Evolutionary conservation across 192 early-diverging fungal species (phyloP).

Genomic region (Backusella macrospora): DNA sequence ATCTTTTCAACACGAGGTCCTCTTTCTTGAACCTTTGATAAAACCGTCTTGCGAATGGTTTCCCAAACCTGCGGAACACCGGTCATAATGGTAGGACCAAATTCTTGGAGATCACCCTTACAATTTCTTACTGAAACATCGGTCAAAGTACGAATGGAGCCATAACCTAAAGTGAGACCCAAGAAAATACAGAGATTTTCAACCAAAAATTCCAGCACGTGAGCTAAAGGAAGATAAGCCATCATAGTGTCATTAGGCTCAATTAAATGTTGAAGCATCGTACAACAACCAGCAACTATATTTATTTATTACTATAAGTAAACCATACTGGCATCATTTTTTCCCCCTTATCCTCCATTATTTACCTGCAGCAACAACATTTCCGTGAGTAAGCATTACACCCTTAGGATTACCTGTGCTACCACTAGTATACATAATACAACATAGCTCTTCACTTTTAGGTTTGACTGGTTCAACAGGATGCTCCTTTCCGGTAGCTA

Average conservation of each 20-base stretch:
- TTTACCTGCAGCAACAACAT: constrained; percentile 61
- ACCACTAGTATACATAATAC: constrained; percentile 79
- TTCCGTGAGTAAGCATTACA: constrained; percentile 65
- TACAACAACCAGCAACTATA: constrained; percentile 59
- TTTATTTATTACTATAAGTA: neutral
- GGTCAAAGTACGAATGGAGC: constrained; percentile 65
- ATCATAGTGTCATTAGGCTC: constrained; percentile 46
- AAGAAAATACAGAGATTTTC: constrained; percentile 51
- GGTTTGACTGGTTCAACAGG: constrained; percentile 44
- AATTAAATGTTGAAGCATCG: constrained; percentile 47
- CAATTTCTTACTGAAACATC: constrained; percentile 53
- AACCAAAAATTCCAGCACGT: constrained; percentile 69
- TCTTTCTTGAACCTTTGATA: constrained; percentile 53
- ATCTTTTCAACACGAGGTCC: constrained; percentile 50
- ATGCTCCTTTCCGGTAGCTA: constrained; percentile 61
- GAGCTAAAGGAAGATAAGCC: constrained; percentile 68
- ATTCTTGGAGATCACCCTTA: constrained; percentile 71
- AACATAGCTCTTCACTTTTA: constrained; percentile 40
- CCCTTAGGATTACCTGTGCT: constrained; percentile 82
- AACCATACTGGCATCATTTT: neutral
- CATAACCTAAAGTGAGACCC: constrained; percentile 66
- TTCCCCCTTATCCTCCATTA: constrained; percentile 6
- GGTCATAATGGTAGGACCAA: constrained; percentile 70
- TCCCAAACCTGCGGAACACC: constrained; percentile 84
- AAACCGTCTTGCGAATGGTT: constrained; percentile 72